Evolutionary conservation across 1,284 basidiomycete species (phyloP), one percentile per base, ranked within the genome.

Genomic region (Leccinum angustisporum): DNA sequence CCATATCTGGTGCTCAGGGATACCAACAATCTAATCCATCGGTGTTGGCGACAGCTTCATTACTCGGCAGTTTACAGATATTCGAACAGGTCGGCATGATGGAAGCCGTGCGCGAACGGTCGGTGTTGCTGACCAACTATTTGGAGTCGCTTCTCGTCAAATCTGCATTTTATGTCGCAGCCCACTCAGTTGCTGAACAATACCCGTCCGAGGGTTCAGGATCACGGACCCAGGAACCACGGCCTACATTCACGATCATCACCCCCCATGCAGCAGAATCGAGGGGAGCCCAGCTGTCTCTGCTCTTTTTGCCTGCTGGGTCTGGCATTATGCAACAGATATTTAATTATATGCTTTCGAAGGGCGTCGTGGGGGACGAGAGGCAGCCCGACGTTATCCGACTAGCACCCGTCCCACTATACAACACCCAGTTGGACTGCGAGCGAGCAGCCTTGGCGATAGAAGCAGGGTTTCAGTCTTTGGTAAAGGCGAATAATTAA

Each of bases 21-120:
- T 98, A 92, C 80, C 95, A 98, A 74, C 91, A 96, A 75, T 97
- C 95, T 31, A 98, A 97, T 77, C 95, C 97, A 3, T 90, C 87
- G 62, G 86, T 92, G 48, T 80, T 99, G 61, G 85, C 88, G 54
- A 83, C 91, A 2, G 90, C 88, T 61, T 84, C 94, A 4, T 83
- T 97, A 8, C 81, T 94, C 25, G 92, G 94, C 3, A 88, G 92
- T 46, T 81, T 97, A 31, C 83, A 91, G 71, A 75, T 92, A n/a
- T 91, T 97, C 77, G 82, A 89, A 67, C 82, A 85, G 68, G 88
- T 82, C 6, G 92, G 91, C 40, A 90, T 91, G 77, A 89, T 96
- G 79, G 68, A 67, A 10, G 78, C 84, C 16, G 72, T 97, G 43
- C 82, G 94, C 38, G 79, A 81, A 59, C 90, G 94, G 68, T 91